These are phyloP conservation scores for Rubia yunnanensis DNA, from an alignment of 257 asterid genomes.

Conservation along the genomic window DNA sequence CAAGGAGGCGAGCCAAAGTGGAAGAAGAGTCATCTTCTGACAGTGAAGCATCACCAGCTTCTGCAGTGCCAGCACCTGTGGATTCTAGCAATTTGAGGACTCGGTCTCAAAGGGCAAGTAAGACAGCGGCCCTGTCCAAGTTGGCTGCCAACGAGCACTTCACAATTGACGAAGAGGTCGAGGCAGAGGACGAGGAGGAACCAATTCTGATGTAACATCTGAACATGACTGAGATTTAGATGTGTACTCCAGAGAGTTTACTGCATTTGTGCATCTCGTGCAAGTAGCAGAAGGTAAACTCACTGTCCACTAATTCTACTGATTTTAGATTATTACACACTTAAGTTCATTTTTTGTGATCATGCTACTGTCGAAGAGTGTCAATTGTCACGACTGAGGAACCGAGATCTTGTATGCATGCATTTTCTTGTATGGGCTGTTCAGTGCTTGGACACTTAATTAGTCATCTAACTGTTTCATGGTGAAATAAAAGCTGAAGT, in stretches of 20 bases:
- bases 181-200: constrained; percentile 14
- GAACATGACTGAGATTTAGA: constrained; percentile 27
- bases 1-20: constrained; percentile 46
- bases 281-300: constrained; percentile 10
- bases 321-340: not conserved
- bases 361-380: not conserved
- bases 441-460: too few species aligned
- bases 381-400: not conserved
- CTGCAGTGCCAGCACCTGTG: constrained; percentile 39
- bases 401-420: not conserved
- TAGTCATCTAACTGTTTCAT: too few species aligned
- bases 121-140: constrained; percentile 74
- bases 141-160: constrained; percentile 35
- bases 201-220: constrained; percentile 53
- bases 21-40: constrained; percentile 53
- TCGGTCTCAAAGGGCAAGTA: constrained; percentile 88
- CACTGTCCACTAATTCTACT: not conserved
- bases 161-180: constrained; percentile 48
- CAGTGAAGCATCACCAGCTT: constrained; percentile 50
- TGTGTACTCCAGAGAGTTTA: not conserved
- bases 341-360: not conserved
- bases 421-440: not conserved
- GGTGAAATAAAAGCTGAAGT: too few species aligned
- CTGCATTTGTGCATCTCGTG: constrained; percentile 23
- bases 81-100: constrained; percentile 31